These are phyloP conservation scores for Mycena amicta DNA, from an alignment of 768 basidiomycete genomes.

Conservation along the genomic window DNA sequence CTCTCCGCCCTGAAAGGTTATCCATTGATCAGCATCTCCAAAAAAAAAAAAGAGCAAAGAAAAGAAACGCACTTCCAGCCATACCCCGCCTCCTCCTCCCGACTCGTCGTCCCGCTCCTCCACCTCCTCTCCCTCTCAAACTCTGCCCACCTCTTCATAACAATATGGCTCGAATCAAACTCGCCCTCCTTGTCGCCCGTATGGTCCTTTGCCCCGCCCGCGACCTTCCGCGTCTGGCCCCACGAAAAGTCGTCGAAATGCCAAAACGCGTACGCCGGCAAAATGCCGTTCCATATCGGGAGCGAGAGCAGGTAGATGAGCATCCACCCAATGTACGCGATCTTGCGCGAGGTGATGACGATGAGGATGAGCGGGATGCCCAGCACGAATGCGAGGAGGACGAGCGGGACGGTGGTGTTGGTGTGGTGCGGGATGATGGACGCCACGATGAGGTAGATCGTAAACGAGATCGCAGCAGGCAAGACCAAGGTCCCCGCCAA, in stretches of 20 bases:
- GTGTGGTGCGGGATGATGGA: conserved; percentile 82
- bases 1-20: conserved; percentile 39
- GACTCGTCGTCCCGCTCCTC: conserved; percentile 84
- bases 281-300: conserved; percentile 95
- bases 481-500: conserved; percentile 93
- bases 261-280: conserved; percentile 97
- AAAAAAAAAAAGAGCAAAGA: conserved; percentile 1
- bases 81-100: conserved; percentile 71
- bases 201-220: conserved; percentile 66
- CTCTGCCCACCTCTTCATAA: conserved; percentile 99
- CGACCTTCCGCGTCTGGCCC: conserved; percentile 89
- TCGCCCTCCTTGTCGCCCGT: conserved; percentile 96
- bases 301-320: conserved; percentile 88
- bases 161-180: conserved; percentile 94
- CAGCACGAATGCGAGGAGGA: conserved; percentile 90
- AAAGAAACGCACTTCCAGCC: conserved; percentile 70
- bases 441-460: conserved; percentile 87
- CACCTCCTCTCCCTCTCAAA: conserved; percentile 95
- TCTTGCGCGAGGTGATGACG: conserved; percentile 91
- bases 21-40: conserved; percentile 18
- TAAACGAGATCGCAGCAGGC: conserved; percentile 97
- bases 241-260: conserved; percentile 99
- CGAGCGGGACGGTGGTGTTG: conserved; percentile 85
- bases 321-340: conserved; percentile 98
- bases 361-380: conserved; percentile 96